A percentile compares a stretch with the other conserved stretches of the same genome.
Evolutionary conservation across 495 filamentous ascomycete genomes (phyloP).

Genomic region (Podospora pseudocomata): DNA sequence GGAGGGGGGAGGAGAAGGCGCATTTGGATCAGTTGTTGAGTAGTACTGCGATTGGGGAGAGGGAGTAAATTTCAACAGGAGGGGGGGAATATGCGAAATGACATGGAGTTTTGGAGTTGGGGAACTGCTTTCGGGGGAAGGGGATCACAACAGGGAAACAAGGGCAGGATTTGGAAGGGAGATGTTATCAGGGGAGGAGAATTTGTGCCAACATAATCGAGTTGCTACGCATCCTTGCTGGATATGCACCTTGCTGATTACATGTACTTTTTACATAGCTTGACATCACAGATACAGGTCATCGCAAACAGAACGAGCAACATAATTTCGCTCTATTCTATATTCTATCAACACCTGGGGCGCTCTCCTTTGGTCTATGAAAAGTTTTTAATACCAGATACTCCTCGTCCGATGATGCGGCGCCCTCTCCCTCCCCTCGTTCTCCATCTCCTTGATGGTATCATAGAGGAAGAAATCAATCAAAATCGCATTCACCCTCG

Average conservation of each 20-base stretch:
- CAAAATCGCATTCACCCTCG: slow-evolving; percentile 77
- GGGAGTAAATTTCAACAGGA: neutral
- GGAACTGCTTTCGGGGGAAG: neutral
- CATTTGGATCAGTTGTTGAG: slow-evolving; percentile 79
- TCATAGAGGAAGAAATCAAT: slow-evolving; percentile 98
- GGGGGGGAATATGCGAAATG: neutral
- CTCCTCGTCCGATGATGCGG: slow-evolving; percentile 92
- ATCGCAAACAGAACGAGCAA: neutral
- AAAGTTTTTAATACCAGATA: slow-evolving; percentile 76
- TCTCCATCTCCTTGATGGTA: slow-evolving; percentile 78
- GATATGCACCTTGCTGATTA: neutral
- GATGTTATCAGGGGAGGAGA: neutral
- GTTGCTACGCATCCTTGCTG: neutral
- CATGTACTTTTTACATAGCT: neutral
- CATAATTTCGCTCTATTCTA: neutral
- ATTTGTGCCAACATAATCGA: neutral
- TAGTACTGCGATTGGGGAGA: slow-evolving; percentile 36
- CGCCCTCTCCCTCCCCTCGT: slow-evolving; percentile 55
- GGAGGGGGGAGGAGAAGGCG: slow-evolving; percentile 54
- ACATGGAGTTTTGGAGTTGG: neutral
- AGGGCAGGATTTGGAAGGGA: neutral
- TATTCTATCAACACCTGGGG: neutral
- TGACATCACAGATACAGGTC: too few relatives aligned
- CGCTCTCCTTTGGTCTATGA: neutral
- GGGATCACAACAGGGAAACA: neutral